A percentile compares a stretch with the other conserved stretches of the same genome.
phyloP scores from a whole-genome alignment of 2,329 filamentous ascomycete genomes.

The Venturia asperata region DNA sequence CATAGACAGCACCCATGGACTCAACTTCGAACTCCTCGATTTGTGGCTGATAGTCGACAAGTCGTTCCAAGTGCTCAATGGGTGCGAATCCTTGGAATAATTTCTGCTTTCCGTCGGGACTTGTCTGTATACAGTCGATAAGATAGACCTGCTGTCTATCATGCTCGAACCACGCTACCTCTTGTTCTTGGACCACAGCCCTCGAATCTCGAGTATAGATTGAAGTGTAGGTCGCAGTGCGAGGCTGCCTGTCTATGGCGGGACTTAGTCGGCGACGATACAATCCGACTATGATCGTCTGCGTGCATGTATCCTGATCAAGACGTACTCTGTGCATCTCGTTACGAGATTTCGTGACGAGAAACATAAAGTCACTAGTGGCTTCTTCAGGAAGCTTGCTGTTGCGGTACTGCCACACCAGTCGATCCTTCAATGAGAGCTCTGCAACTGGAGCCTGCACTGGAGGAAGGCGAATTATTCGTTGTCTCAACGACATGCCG shows the following conservation, averaged over 20 bases:
- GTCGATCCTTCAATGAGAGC: neutral
- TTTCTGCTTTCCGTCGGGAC: neutral
- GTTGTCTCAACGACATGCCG: neutral
- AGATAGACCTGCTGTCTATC: neutral
- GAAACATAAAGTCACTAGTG: neutral
- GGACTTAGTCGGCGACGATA: neutral
- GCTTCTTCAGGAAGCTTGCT: neutral
- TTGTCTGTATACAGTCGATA: neutral
- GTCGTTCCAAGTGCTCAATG: neutral
- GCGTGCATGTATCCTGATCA: neutral
- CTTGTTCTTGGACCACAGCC: neutral
- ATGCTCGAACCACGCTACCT: neutral
- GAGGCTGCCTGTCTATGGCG: neutral
- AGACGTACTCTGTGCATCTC: neutral
- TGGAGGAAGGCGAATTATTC: too few relatives aligned
- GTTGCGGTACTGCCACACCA: neutral
- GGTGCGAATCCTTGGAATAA: neutral
- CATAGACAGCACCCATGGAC: neutral
- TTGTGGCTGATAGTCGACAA: neutral
- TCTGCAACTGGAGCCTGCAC: too few relatives aligned
- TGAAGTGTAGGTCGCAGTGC: neutral
- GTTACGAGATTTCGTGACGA: neutral
- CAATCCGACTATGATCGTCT: neutral
- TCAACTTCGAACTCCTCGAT: neutral
- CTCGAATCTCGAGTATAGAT: neutral